Evolutionary conservation across 352 stramenopile genomes (phyloP), one percentile per base, ranked within the genome.

Genomic region (Elongisporangium undulatum): DNA sequence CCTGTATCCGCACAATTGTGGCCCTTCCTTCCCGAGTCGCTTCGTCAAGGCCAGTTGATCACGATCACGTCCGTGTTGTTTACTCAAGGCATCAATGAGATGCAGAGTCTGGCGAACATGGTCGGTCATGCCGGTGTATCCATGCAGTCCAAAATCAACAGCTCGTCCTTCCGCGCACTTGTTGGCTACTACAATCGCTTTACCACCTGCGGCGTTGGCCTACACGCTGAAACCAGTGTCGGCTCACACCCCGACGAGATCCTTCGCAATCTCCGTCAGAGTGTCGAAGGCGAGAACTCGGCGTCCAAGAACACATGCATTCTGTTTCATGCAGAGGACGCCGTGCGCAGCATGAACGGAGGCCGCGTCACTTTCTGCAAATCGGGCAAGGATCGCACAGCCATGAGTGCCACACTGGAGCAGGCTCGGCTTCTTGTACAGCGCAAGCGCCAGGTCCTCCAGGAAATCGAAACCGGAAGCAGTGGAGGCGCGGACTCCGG

Each of bases 371-470:
- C 97, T 0, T 99, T 98, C 79, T 99, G 96, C 82, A 99, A 99
- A 64, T 97, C 82, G n/a, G 96, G 97, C 24, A 99, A 99, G 68
- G 96, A 99, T 74, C 87, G 97, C 55, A 99, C 97, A 12, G 96
- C 94, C 12, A 99, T 99, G 97, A 96, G 95, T 55, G 87, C 97
- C 20, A 99, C 96, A 49, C 89, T 98, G 26, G 97, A 98, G 63
- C 87, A 98, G 63, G 89, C 94, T 19, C 84, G 97, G 29, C 63
- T 98, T 81, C 71, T 92, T 5, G 79, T 93, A 0, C 79, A 91
- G 66, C 79, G 79, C 20, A 89, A 91, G 60, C 74, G 77, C 26
- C 74, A 89, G 20, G 82, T 91, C 15, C 66, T 90, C 10, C 72
- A 89, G 54, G 82, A 91, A 54, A 86, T 91, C n/a, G 81, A 90